These are phyloP conservation scores for Penicillium lividum DNA, from an alignment of 495 filamentous ascomycete genomes.

Conservation along the genomic window DNA sequence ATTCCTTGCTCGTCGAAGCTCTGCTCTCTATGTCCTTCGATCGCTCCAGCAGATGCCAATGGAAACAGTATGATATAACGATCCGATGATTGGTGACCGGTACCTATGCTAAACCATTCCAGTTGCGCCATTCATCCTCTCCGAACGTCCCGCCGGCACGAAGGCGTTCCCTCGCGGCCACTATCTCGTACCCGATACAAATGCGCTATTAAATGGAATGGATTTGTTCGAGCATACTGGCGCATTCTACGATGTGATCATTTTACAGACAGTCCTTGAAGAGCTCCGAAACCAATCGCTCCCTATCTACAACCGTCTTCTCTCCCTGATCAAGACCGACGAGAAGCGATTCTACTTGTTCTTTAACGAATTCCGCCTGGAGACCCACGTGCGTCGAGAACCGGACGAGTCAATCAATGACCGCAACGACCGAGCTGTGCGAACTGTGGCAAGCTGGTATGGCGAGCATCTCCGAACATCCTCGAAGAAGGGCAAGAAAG, in stretches of 20 bases:
- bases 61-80: conserved; percentile 59
- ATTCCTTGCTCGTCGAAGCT: conserved; percentile 96
- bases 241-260: conserved; percentile 91
- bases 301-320: conserved; percentile 90
- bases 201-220: conserved; percentile 93
- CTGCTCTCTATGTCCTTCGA: conserved; percentile 69
- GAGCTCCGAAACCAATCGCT: conserved; percentile 92
- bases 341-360: conserved; percentile 98
- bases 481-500: conserved; percentile 53
- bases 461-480: conserved; percentile 69
- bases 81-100: not conserved
- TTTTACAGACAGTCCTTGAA: conserved; percentile 93
- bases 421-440: conserved; percentile 89
- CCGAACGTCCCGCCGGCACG: conserved; percentile 80
- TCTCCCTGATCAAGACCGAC: conserved; percentile 86
- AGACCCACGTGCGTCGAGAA: conserved; percentile 79
- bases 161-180: conserved; percentile 80
- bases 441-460: conserved; percentile 88
- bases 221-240: conserved; percentile 91
- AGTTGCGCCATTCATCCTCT: conserved; percentile 85
- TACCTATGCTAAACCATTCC: conserved; percentile 10
- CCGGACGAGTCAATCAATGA: conserved; percentile 91
- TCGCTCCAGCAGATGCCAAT: conserved; percentile 73
- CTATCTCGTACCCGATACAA: conserved; percentile 95
- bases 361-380: conserved; percentile 95